Percentiles rank a stretch among this genome's conserved stretches.
These are phyloP conservation scores for Vitis hybrid DNA, from an alignment of 177 flowering plant genomes.

Conservation along the genomic window DNA sequence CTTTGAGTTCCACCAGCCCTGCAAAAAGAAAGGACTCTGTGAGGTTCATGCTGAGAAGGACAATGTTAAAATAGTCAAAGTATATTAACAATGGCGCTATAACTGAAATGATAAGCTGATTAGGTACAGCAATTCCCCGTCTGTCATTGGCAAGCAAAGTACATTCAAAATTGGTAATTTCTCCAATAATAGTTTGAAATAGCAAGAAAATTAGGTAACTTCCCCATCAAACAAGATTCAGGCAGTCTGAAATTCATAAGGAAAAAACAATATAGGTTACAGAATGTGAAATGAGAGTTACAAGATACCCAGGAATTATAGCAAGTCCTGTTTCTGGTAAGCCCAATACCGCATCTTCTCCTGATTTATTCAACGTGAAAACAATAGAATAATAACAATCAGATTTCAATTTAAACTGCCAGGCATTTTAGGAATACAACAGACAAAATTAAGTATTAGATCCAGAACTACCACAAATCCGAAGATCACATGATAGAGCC, in stretches of 20 bases:
- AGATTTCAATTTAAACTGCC: not conserved
- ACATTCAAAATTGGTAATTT: no score
- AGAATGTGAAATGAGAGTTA: not conserved
- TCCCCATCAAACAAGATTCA: conserved; percentile 2
- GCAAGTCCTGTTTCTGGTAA: conserved; percentile 97
- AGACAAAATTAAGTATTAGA: not conserved
- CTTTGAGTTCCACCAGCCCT: conserved; percentile 96
- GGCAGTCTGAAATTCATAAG: not conserved
- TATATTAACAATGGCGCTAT: not conserved
- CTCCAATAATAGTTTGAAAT: not conserved
- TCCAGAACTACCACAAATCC: conserved; percentile 72
- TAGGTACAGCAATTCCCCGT: not conserved
- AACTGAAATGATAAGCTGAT: not conserved
- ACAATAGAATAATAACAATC: not conserved
- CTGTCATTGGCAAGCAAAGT: no score
- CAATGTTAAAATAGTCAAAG: not conserved
- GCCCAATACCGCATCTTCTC: conserved; percentile 77
- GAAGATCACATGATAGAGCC: conserved; percentile 93
- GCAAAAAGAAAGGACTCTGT: conserved; percentile 19
- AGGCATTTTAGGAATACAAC: not conserved
- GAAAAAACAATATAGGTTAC: not conserved
- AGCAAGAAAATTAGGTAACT: not conserved
- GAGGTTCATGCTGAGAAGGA: not conserved
- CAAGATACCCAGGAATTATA: conserved; percentile 90
- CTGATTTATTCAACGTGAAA: conserved; percentile 34